Evolutionary conservation across 2,329 filamentous ascomycete species (phyloP).

Genomic region (Aphanoascus verrucosus): DNA sequence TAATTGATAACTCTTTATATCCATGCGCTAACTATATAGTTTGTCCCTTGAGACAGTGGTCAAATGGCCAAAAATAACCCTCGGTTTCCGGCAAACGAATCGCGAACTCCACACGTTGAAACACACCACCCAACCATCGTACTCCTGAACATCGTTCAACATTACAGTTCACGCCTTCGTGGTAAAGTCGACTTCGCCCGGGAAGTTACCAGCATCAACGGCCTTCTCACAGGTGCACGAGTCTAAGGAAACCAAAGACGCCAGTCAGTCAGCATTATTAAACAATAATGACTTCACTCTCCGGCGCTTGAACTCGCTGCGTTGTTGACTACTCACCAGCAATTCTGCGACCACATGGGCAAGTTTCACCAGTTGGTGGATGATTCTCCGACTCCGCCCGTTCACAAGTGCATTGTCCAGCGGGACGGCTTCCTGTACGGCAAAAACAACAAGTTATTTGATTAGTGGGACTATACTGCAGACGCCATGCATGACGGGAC

Average conservation of each 20-base stretch:
- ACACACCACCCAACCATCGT: not conserved
- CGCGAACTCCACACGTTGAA: not conserved
- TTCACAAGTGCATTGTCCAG: constrained; percentile 72
- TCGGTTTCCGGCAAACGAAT: not conserved
- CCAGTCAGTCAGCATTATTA: not conserved
- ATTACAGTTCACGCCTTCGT: constrained; percentile 40
- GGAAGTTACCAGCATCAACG: constrained; percentile 50
- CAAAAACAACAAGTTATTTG: not conserved
- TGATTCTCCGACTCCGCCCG: constrained; percentile 60
- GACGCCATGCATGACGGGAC: not conserved
- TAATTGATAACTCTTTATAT: too few relatives aligned
- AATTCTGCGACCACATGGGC: constrained; percentile 66
- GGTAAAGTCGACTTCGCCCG: constrained; percentile 79
- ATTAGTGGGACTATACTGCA: not conserved
- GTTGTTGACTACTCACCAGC: constrained; percentile 45
- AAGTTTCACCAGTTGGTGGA: constrained; percentile 50
- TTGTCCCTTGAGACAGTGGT: too few relatives aligned
- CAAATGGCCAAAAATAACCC: too few relatives aligned
- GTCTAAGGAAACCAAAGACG: constrained; percentile 34
- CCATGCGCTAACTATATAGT: too few relatives aligned
- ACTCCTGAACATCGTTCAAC: not conserved
- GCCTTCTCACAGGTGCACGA: constrained; percentile 78
- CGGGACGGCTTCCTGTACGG: constrained; percentile 54
- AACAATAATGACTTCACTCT: not conserved
- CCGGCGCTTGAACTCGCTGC: not conserved